Base-by-base conservation (phyloP, 75 land plant genomes). In the Pinus taeda region DNA sequence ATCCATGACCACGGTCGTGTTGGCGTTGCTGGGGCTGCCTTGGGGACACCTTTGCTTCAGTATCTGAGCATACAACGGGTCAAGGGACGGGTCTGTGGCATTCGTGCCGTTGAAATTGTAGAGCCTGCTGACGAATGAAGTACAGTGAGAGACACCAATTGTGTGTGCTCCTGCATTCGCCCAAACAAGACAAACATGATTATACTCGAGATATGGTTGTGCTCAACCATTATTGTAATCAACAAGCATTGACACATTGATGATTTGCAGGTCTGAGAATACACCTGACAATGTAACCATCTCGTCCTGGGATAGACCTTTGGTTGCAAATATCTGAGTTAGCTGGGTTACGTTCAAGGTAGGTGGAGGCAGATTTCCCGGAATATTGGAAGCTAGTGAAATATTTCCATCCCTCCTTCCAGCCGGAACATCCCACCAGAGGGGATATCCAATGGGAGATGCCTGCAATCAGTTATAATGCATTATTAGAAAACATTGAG, bases 241-340 rank as follows among this genome's bases (percentile, higher is more conserved):
- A 5, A 15, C 3, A 13, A 57, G 59, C 0, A 13, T 57, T 57
- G 14, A 13, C 18, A 57, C 12, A 57, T 57, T 17, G 59, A 57
- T 57, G 59, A 57, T 57, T 59, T 4, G 18, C n/a, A 59, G 21
- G 60, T 4, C 60, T 18, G 33, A 33, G 33, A 15, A 59, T 0
- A 59, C 18, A 89, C 95, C 93, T 65, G 93, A 85, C 26, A 93
- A 88, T 4, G 87, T 86, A 71, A 93, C 83, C 93, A 93, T 89
- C 42, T 93, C 93, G 21, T 85, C 92, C 60, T 84, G 93, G 0
- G 88, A 73, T 26, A 93, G 84, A 14, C 96, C 96, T 73, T 93
- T 85, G 18, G 49, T 22, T 57, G 83, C 88, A 70, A 93, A 93
- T 57, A 24, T 20, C 18, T 83, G 82, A 36, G 90, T 89, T 53